phyloP scores from a whole-genome alignment of 768 basidiomycete species.

The Sporobolomyces phaffii region DNA sequence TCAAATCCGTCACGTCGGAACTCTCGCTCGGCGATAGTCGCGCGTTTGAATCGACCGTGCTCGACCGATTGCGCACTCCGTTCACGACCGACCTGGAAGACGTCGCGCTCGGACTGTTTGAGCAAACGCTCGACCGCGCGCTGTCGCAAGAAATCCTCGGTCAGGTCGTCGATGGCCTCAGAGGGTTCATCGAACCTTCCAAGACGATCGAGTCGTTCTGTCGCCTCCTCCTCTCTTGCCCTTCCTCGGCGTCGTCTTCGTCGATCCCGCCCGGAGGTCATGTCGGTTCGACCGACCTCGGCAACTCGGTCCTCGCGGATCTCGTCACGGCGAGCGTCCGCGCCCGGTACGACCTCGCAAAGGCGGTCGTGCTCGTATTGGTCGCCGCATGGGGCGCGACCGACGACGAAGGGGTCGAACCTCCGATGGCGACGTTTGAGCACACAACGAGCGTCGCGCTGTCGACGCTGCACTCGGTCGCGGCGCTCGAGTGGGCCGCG shows the following conservation, averaged over 20 bases:
- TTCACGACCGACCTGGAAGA: slow-evolving; percentile 23
- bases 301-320: slow-evolving; percentile 5
- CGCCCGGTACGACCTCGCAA: slow-evolving; percentile 23
- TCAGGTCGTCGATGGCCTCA: not conserved
- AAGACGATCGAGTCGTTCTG: slow-evolving; percentile 27
- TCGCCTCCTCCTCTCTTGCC: slow-evolving; percentile 7
- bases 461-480: slow-evolving; percentile 19
- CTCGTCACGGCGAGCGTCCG: not conserved
- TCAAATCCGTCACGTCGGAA: not conserved
- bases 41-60: slow-evolving; percentile 13
- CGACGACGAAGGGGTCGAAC: slow-evolving; percentile 9
- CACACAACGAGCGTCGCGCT: slow-evolving; percentile 18
- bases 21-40: not conserved
- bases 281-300: slow-evolving; percentile 5
- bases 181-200: slow-evolving; percentile 15
- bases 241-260: not conserved
- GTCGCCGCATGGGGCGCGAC: slow-evolving; percentile 30
- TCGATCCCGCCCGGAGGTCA: not conserved
- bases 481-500: slow-evolving; percentile 11
- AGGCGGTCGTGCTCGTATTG: slow-evolving; percentile 22
- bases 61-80: slow-evolving; percentile 8
- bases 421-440: slow-evolving; percentile 18
- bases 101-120: slow-evolving; percentile 23
- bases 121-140: slow-evolving; percentile 7
- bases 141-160: not conserved